Base-by-base conservation (phyloP, 352 stramenopile genomes). In the Aphanomyces stellatus region DNA sequence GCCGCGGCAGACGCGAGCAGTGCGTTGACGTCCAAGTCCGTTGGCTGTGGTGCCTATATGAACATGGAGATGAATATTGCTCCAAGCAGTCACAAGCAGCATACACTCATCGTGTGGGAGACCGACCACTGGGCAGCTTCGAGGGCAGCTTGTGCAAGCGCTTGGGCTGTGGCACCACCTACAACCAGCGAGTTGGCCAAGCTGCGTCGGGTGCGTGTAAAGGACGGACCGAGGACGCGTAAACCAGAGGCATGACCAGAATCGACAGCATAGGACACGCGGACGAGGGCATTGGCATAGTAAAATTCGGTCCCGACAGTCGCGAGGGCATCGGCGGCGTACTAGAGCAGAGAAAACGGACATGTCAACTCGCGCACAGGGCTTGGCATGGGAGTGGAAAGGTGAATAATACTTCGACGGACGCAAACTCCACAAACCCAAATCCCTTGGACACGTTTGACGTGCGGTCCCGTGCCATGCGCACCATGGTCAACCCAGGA, bases 41-140 rank as follows among this genome's bases (percentile, higher is more conserved):
- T 66, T 2, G 53, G 10, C 27, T 70, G n/a, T n/a, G n/a, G n/a
- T n/a, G n/a, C n/a, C n/a, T n/a, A n/a, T n/a, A n/a, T n/a, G n/a
- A n/a, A n/a, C n/a, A n/a, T n/a, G n/a, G n/a, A n/a, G n/a, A n/a
- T n/a, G n/a, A n/a, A n/a, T n/a, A n/a, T n/a, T n/a, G n/a, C n/a
- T n/a, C n/a, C n/a, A n/a, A n/a, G n/a, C n/a, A n/a, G n/a, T n/a
- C n/a, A n/a, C n/a, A n/a, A n/a, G n/a, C n/a, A n/a, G n/a, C n/a
- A n/a, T n/a, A n/a, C n/a, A 62, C 63, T 70, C 10, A 4, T 79
- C n/a, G 37, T 74, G 57, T 91, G 89, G 33, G 69, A 79, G n/a
- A 93, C 69, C 17, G 80, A 79, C 85, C 85, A 91, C 66, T 94
- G 85, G 4, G 85, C 85, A 77, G 90, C 83, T 40, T 92, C 83